Evolutionary conservation across 106 monocot species (phyloP).

Genomic region (Dioscorea alata): DNA sequence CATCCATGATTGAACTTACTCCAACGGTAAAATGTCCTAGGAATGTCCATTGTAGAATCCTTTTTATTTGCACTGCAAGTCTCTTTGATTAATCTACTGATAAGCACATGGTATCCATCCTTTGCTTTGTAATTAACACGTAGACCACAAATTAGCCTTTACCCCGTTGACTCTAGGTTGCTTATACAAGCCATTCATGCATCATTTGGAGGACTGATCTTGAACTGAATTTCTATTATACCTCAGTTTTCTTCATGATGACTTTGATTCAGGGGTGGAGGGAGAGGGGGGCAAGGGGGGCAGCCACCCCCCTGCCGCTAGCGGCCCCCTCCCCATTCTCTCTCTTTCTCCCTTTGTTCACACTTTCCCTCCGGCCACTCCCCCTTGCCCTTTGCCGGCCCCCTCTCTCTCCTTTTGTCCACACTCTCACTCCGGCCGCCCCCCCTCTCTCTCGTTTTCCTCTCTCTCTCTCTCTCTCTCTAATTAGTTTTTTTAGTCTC

Average conservation of each 20-base stretch:
- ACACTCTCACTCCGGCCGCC: too few relatives aligned
- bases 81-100: slow-evolving; percentile 24
- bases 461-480: too few relatives aligned
- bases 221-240: slow-evolving; percentile 31
- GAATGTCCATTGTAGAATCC: slow-evolving; percentile 14
- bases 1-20: slow-evolving; percentile 22
- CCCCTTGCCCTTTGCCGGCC: too few relatives aligned
- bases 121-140: slow-evolving; percentile 23
- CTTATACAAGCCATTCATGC: slow-evolving; percentile 27
- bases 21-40: slow-evolving; percentile 13
- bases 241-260: slow-evolving; percentile 45
- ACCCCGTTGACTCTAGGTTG: slow-evolving; percentile 34
- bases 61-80: slow-evolving; percentile 21
- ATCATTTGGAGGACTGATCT: slow-evolving; percentile 27
- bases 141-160: slow-evolving; percentile 24
- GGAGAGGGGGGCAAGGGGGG: too few relatives aligned
- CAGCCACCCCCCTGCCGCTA: too few relatives aligned
- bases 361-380: too few relatives aligned
- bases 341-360: too few relatives aligned
- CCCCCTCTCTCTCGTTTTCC: too few relatives aligned
- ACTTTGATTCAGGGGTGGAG: too few relatives aligned
- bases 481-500: too few relatives aligned
- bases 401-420: too few relatives aligned
- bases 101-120: slow-evolving; percentile 16
- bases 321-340: too few relatives aligned